Base-by-base conservation (phyloP, 2,329 filamentous ascomycete species). In the Shiraia bambusicola region DNA sequence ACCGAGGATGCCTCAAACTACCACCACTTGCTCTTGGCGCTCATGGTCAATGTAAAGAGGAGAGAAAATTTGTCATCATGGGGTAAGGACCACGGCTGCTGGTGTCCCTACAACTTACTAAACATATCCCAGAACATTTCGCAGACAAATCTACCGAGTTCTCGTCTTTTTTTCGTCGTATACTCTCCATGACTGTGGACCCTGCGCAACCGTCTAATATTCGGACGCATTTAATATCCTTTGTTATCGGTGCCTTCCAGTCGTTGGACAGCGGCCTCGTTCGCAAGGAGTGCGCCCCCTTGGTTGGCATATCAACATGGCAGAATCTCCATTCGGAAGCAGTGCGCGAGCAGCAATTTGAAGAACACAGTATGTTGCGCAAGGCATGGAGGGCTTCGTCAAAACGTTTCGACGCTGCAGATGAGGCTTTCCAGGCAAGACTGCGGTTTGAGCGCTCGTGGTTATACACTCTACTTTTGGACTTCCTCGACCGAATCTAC, bases 301-400 rank as follows among this genome's bases (percentile, higher is more conserved):
- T 98, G 37, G 92, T 98, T 14, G 93, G 90, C 10, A 95, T 98
- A 57, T 86, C 88, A 1, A 89, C 93, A 58, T 98, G 93, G 93
- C 88, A 97, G 61, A 94, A 95, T 63, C 73, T 98, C 27, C 87
- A 88, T 22, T 87, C 80, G 42, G 89, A 94, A 25, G 77, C 79
- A 44, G 80, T 83, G 49, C 81, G 89, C 53, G 88, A 95, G 40
- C 74, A 75, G 25, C 81, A 83, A 40, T 77, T 98, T 22, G 83
- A 88, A 30, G 83, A 87, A 54, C 80, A 81, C 33, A 71, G 81
- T n/a, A 84, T 88, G 51, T 70, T 95, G 57, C 84, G 82, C 64
- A 97, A 96, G 67, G 86, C 89, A 35, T 98, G 93, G 93, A 84
- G 89, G 58, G 89, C 91, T 7, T 80, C 90, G 2, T 79, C 77